Percentiles rank a stretch among this genome's conserved stretches.
phyloP scores from a whole-genome alignment of 257 asterid genomes.

The Rauvolfia tetraphylla region DNA sequence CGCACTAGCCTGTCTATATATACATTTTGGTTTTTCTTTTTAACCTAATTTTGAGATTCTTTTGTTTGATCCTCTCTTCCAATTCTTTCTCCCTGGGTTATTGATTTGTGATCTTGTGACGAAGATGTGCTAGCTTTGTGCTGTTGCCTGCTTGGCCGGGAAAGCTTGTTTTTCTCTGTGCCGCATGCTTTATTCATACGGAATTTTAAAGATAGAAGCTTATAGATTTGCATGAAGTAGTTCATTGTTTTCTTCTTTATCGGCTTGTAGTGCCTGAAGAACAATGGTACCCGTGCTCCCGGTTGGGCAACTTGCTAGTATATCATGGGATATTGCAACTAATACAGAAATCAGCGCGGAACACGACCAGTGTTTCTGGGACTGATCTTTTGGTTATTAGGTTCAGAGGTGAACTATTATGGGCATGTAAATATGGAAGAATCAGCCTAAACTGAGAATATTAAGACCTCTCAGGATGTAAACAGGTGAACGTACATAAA shows the following conservation, averaged over 20 bases:
- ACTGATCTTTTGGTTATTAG: no score
- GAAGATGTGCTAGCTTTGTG: not conserved
- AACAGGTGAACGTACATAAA: no score
- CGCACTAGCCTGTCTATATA: slow-evolving; percentile 40
- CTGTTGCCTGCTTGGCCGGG: slow-evolving; percentile 6
- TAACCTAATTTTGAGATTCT: slow-evolving; percentile 19
- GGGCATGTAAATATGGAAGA: no score
- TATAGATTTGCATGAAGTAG: slow-evolving; percentile 4
- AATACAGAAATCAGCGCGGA: no score
- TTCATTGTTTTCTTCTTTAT: not conserved
- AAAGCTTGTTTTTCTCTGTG: not conserved
- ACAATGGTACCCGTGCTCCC: not conserved
- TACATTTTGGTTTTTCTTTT: slow-evolving; percentile 8
- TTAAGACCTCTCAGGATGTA: no score
- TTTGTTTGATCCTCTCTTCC: slow-evolving; percentile 3
- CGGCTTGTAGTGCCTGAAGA: not conserved
- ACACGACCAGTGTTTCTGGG: not conserved
- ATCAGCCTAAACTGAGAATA: no score
- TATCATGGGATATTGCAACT: not conserved
- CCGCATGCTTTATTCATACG: not conserved
- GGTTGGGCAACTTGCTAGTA: not conserved
- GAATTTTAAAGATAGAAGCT: slow-evolving; percentile 1
- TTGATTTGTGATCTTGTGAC: not conserved
- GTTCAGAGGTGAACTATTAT: no score
- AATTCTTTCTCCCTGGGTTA: not conserved